A percentile compares a stretch with the other conserved stretches of the same genome.
These are phyloP conservation scores for Coemansia sp. DNA, from an alignment of 192 early-diverging fungal species.

Conservation along the genomic window DNA sequence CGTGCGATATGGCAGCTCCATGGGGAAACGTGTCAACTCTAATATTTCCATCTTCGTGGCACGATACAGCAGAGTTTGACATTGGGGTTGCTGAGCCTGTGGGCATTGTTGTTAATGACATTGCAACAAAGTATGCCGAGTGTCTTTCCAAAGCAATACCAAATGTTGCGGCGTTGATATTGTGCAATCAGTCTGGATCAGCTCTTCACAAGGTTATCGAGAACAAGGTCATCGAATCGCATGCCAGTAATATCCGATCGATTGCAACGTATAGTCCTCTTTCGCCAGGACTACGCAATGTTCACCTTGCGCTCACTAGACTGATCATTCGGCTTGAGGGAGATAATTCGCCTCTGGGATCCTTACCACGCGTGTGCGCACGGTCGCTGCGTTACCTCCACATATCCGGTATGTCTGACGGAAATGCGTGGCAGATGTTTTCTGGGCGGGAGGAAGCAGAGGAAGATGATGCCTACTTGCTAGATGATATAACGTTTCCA, in stretches of 20 bases:
- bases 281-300: background rate
- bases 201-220: background rate
- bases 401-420: background rate
- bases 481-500: background rate
- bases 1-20: background rate
- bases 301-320: background rate
- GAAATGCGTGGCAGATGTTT: background rate
- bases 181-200: background rate
- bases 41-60: background rate
- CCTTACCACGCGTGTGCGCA: background rate
- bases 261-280: background rate
- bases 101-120: background rate
- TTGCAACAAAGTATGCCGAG: background rate
- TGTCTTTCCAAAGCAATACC: background rate
- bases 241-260: background rate
- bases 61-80: background rate
- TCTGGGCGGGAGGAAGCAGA: background rate
- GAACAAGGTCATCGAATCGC: background rate
- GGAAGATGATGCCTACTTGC: background rate
- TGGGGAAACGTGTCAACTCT: background rate
- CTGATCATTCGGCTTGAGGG: background rate
- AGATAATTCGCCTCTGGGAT: background rate
- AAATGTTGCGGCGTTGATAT: background rate
- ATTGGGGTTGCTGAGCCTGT: background rate
- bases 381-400: background rate